Evolutionary conservation across 225 moss, liverwort and hornwort species (phyloP).

Genomic region (Straminergon stramineum): DNA sequence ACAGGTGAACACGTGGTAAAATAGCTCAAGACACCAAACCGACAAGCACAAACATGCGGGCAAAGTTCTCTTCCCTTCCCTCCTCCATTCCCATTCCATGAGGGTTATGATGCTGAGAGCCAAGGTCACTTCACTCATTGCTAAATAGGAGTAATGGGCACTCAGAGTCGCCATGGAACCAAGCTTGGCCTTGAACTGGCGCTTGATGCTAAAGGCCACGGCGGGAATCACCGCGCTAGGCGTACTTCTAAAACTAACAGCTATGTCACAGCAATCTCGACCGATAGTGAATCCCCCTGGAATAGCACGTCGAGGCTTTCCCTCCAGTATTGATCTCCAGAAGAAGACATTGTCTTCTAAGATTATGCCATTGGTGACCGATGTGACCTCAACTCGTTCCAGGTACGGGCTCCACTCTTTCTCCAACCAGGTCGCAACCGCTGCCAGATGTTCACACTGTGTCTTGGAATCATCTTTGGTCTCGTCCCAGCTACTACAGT

Average conservation of each 20-base stretch:
- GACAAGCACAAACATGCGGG: background rate
- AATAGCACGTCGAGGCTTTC: background rate
- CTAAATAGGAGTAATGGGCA: background rate
- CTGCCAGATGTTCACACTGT: background rate
- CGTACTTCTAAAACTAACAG: background rate
- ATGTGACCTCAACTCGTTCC: background rate
- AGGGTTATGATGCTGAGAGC: background rate
- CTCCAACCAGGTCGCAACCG: background rate
- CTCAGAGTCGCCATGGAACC: background rate
- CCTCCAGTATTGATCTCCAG: background rate
- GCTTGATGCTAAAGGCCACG: background rate
- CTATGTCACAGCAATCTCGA: background rate
- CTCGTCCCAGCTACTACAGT: background rate
- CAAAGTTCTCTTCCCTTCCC: background rate
- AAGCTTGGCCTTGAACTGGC: background rate
- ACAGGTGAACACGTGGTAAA: background rate
- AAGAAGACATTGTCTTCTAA: background rate
- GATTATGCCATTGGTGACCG: background rate
- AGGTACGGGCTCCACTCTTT: background rate
- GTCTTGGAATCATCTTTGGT: background rate
- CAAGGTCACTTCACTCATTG: background rate
- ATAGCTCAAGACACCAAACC: background rate
- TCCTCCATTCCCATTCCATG: background rate
- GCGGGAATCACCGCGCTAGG: background rate
- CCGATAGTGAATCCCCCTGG: background rate